phyloP scores from a whole-genome alignment of 306 rosid genomes.

The Cucumis cinereus region DNA sequence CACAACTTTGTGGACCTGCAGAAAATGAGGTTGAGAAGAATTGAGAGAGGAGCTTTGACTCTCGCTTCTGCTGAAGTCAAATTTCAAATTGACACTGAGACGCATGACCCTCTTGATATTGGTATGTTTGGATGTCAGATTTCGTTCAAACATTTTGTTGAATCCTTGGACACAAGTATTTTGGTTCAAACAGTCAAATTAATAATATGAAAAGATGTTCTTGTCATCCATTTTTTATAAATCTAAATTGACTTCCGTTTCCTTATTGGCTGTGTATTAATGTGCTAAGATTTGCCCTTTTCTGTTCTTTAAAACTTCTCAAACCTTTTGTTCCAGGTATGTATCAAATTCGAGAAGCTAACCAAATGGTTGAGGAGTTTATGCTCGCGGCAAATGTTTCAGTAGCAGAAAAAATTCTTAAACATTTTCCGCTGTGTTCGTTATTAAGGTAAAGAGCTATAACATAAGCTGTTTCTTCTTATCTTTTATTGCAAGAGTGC shows the following conservation, averaged over 20 bases:
- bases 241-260: not conserved
- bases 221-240: not conserved
- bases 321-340: constrained; percentile 41
- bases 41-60: constrained; percentile 91
- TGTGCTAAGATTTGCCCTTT: not conserved
- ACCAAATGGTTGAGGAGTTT: constrained; percentile 99
- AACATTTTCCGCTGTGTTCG: constrained; percentile 60
- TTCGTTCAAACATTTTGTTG: not conserved
- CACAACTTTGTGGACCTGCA: constrained; percentile 23
- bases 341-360: constrained; percentile 97
- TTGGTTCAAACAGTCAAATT: not conserved
- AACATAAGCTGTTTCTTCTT: not conserved
- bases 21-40: constrained; percentile 90
- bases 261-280: not conserved
- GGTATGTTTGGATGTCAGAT: constrained; percentile 35
- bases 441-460: constrained; percentile 49
- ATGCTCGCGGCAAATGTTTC: constrained; percentile 99
- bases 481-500: not conserved
- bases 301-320: not conserved
- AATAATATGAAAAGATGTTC: not conserved
- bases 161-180: not conserved
- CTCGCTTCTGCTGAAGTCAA: constrained; percentile 99
- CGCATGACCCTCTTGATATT: constrained; percentile 96
- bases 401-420: constrained; percentile 77
- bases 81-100: constrained; percentile 97